Evolutionary conservation across 345 rosid species (phyloP).

Genomic region (Eutrema heterophyllum): DNA sequence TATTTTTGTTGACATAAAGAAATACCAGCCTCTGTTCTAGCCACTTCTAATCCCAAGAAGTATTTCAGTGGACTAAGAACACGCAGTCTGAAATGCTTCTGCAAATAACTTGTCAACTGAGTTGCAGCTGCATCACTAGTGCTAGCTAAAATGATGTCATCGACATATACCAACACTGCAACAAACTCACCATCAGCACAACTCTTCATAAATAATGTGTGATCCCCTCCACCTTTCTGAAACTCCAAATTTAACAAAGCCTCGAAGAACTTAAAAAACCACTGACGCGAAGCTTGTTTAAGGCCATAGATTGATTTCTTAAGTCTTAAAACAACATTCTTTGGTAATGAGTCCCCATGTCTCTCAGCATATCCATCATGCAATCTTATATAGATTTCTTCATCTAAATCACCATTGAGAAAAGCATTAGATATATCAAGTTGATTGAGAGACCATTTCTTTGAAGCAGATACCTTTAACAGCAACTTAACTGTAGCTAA

Average conservation of each 20-base stretch:
- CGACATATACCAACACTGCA: neutral
- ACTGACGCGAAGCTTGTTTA: neutral
- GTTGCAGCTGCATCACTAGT: neutral
- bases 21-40: fast-evolving
- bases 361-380: neutral
- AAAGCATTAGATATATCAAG: neutral
- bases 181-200: neutral
- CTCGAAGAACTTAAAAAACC: too few species aligned
- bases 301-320: neutral
- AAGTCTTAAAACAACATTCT: neutral
- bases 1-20: neutral
- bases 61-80: neutral
- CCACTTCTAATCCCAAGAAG: neutral
- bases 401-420: neutral
- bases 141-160: neutral
- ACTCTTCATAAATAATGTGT: neutral
- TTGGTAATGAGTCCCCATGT: neutral
- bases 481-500: neutral
- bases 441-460: neutral
- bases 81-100: neutral
- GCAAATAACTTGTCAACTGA: fast-evolving
- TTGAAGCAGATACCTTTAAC: neutral
- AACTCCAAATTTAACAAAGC: neutral
- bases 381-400: too few species aligned
- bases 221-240: neutral